These are phyloP conservation scores for Russula virescens DNA, from an alignment of 768 basidiomycete genomes.

Conservation along the genomic window DNA sequence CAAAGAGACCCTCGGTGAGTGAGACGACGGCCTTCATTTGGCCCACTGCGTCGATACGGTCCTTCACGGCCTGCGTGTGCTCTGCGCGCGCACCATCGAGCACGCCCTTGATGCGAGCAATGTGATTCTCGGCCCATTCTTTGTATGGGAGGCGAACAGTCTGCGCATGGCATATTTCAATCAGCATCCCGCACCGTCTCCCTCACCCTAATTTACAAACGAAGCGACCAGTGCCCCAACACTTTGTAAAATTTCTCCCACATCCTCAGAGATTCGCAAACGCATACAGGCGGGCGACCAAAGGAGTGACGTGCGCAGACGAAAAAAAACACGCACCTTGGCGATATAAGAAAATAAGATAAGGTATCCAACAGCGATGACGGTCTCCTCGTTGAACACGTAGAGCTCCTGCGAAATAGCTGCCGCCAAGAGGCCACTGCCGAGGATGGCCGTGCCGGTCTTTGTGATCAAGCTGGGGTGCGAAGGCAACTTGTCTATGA, in stretches of 20 bases:
- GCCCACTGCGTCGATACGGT: conserved; percentile 85
- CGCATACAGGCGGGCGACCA: no score
- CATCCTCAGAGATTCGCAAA: neutral
- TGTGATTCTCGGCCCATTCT: conserved; percentile 87
- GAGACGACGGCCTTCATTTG: conserved; percentile 95
- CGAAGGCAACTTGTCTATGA: conserved; percentile 82
- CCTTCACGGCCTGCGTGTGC: conserved; percentile 90
- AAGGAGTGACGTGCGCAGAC: neutral
- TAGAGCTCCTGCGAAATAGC: conserved; percentile 97
- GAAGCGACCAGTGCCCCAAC: no score
- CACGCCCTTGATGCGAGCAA: conserved; percentile 75
- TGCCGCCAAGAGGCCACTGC: conserved; percentile 80
- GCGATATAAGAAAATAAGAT: conserved; percentile 80
- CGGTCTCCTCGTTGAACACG: conserved; percentile 94
- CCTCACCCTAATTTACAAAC: no score
- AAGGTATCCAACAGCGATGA: conserved; percentile 77
- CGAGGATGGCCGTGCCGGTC: conserved; percentile 87
- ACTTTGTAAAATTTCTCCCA: no score
- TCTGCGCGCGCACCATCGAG: conserved; percentile 77
- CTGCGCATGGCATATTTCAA: conserved; percentile 33
- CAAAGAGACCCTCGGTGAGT: conserved; percentile 85
- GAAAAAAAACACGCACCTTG: conserved; percentile 46
- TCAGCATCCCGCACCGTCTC: neutral
- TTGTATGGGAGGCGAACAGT: conserved; percentile 80
- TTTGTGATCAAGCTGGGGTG: conserved; percentile 90